Evolutionary conservation across 2,329 filamentous ascomycete genomes (phyloP), one percentile per base, ranked within the genome.

Genomic region (Scedosporium dehoogii): DNA sequence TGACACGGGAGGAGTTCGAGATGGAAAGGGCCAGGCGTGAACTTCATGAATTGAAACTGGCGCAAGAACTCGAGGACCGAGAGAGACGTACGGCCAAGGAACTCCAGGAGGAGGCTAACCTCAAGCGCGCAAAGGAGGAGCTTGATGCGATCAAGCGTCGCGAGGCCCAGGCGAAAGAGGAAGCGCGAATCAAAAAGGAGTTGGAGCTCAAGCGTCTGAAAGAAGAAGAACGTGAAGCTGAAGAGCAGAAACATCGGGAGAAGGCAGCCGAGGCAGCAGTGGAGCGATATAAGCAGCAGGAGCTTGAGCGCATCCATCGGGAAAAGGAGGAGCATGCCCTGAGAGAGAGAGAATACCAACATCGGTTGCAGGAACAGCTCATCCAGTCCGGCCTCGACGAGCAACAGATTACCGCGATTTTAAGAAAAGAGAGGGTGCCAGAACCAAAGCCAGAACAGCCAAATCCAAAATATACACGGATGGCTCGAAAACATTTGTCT

Each of bases 391-490:
- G 85, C 2, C 74, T 87, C 51, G 79, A 81, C 67, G 82, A 85
- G 67, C 79, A 80, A 66, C 79, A 81, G 65, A 86, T 87, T 66
- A 74, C 78, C 51, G 82, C 83, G 21, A 82, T 87, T 64, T 70
- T 86, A 61, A 80, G 83, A 67, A 84, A 83, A 68, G 78, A 84
- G 68, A 81, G 80, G 69, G 68, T 74, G 67, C 71, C 73, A 67
- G 66, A 70, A 60, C 70, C 71, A 46, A 41, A 25, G 51, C 38
- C 58, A 3, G 38, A 58, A 5, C 25, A 38, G 33, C 27, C 38
- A 16, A 76, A 80, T 3, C 80, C 83, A 0, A 86, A 83, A 0
- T 87, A 86, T 68, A 88, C 85, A 14, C 79, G 85, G 66, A 87
- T 88, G 84, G 76, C 83, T 1, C 79, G 85, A 25, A 77, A 78